Evolutionary conservation across 805 yeast species (phyloP).

Genomic region (Yarrowia deformans): DNA sequence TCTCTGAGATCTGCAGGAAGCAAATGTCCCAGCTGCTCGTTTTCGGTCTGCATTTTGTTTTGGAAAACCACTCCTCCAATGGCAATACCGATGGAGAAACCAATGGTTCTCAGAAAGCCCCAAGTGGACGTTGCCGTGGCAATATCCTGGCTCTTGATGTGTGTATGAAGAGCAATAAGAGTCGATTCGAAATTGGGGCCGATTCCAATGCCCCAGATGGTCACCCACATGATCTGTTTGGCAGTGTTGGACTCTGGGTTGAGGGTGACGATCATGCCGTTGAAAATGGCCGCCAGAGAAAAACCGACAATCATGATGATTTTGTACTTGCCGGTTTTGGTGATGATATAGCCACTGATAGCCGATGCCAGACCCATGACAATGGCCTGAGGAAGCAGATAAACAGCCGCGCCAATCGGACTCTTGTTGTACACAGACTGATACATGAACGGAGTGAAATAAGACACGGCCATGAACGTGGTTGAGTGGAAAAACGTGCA

Average conservation of each 20-base stretch:
- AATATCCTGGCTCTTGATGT: conserved; percentile 62
- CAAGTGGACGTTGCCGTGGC: conserved; percentile 57
- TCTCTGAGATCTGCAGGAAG: conserved; percentile 8
- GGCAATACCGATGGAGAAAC: conserved; percentile 55
- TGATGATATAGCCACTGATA: conserved; percentile 56
- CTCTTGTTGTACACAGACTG: conserved; percentile 56
- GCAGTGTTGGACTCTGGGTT: conserved; percentile 52
- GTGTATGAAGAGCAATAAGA: conserved; percentile 57
- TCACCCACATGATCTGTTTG: conserved; percentile 56
- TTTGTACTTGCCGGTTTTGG: conserved; percentile 53
- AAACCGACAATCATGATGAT: conserved; percentile 54
- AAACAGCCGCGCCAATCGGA: conserved; percentile 54
- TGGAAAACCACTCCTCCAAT: conserved; percentile 56
- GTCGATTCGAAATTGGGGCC: conserved; percentile 61
- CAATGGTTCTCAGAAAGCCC: conserved; percentile 53
- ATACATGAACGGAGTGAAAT: conserved; percentile 59
- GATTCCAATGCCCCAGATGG: conserved; percentile 57
- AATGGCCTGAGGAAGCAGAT: conserved; percentile 57
- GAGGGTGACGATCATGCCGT: conserved; percentile 56
- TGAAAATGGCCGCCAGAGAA: conserved; percentile 46
- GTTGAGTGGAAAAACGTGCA: conserved; percentile 56
- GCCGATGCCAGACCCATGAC: conserved; percentile 56
- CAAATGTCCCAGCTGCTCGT: conserved; percentile 8
- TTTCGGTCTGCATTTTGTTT: conserved; percentile 49
- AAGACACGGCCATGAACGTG: conserved; percentile 57